Evolutionary conservation across 2,329 filamentous ascomycete genomes (phyloP), one percentile per base, ranked within the genome.

Genomic region (Tolypocladium sp.): DNA sequence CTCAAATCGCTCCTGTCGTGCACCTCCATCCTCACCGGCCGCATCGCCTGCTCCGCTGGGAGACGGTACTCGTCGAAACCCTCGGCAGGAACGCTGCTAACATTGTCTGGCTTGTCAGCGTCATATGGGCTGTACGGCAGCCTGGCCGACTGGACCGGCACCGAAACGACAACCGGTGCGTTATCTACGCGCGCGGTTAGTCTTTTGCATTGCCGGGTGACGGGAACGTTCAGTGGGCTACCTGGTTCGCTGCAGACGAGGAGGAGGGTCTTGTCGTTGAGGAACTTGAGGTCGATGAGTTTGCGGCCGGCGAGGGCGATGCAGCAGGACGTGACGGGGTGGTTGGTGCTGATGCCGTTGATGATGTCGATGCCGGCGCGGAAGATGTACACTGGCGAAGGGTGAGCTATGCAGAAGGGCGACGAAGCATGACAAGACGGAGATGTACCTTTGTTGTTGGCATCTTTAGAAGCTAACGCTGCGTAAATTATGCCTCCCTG

Each of bases 261-360:
- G 57, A 91, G 76, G 2, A 92, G 69, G 0, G 75, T 78, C 15
- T 78, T 71, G 58, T 88, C 83, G 65, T 88, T 79, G 51, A 90
- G 78, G 66, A 92, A 91, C 67, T 87, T 86, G 17, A 88, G 70
- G 68, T 91, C 87, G 25, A 84, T 70, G 20, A 87, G 72, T n/a
- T 70, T 73, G 13, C 73, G 73, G 7, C 73, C 66, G 1, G 70
- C 73, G 2, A 84, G 70, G 38, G 71, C 70, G 10, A 85, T 62
- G 30, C 70, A 68, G 41, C 76, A 75, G 4, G 72, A 70, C n/a
- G 70, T 69, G 2, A 74, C 74, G 1, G 70, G 65, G 3, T 73
- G 66, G 41, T 71, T 70, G 58, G 76, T 76, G 64, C 82, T 89
- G 59, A 87, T 82, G 44, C 84, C 83, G 57, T 86, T 86, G 59